A percentile compares a stretch with the other conserved stretches of the same genome.
Conservation (phyloP, 768 basidiomycete genomes). For the Russula emetica region DNA sequence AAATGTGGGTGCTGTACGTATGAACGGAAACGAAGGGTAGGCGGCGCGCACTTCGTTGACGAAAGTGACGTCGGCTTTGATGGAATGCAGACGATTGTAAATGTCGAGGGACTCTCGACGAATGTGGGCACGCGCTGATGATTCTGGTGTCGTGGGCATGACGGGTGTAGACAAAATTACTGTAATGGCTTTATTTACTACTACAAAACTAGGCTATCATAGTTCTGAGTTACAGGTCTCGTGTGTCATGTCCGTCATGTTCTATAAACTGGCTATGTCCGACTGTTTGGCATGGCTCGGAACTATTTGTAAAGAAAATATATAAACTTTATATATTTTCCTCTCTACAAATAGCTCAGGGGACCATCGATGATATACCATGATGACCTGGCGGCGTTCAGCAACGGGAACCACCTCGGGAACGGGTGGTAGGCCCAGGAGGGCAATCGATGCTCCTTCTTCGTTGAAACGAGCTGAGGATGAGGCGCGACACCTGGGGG, state of each 20-base stretch:
- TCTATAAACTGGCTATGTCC: too few species aligned
- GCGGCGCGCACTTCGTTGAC: constrained; percentile 50
- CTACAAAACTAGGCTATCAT: background rate
- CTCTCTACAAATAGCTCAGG: too few species aligned
- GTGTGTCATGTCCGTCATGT: background rate
- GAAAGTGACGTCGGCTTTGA: constrained; percentile 71
- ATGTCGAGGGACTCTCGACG: constrained; percentile 70
- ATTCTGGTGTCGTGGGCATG: constrained; percentile 10
- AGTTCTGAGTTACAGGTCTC: background rate
- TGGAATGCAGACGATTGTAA: constrained; percentile 85
- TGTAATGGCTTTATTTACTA: background rate
- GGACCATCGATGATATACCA: too few species aligned
- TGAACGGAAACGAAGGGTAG: constrained; percentile 49
- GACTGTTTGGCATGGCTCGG: background rate
- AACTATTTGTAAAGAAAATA: too few species aligned
- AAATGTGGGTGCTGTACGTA: constrained; percentile 41
- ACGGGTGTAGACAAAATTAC: too few species aligned
- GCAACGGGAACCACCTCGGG: too few species aligned
- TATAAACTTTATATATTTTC: too few species aligned
- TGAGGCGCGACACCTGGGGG: too few species aligned
- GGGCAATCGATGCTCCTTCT: too few species aligned
- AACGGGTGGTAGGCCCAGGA: too few species aligned
- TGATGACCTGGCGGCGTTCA: too few species aligned
- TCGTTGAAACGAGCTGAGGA: too few species aligned
- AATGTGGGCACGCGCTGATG: constrained; percentile 44